phyloP scores from a whole-genome alignment of 495 filamentous ascomycete genomes.

The Talaromyces thailandensis region DNA sequence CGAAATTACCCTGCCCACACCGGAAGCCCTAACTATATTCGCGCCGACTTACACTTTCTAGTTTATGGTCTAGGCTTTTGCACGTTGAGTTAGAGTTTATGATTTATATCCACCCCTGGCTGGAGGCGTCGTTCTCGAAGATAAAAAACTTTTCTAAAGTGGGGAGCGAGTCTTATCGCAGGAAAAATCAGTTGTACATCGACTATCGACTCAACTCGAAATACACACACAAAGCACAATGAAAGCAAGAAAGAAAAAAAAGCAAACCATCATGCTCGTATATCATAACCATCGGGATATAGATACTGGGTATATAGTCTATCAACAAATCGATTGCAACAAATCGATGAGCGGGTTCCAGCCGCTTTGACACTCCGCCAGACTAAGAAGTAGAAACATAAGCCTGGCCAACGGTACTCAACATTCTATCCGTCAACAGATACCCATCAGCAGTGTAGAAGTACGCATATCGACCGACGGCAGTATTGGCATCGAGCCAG shows the following conservation, averaged over 20 bases:
- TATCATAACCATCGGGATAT: neutral
- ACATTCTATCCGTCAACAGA: conserved; percentile 16
- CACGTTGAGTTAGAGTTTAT: neutral
- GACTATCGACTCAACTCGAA: neutral
- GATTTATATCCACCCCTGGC: neutral
- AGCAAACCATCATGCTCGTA: neutral
- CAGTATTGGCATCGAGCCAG: conserved; percentile 55
- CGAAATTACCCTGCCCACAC: too few species aligned
- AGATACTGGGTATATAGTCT: neutral
- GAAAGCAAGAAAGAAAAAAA: neutral
- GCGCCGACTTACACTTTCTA: too few species aligned
- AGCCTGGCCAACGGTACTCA: conserved; percentile 18
- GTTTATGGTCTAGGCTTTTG: neutral
- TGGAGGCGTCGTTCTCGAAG: neutral
- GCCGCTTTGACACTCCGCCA: neutral
- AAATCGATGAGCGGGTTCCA: neutral
- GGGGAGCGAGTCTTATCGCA: neutral
- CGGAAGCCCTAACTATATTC: too few species aligned
- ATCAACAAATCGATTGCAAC: neutral
- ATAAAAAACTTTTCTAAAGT: neutral
- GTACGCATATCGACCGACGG: conserved; percentile 69
- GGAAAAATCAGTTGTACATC: neutral
- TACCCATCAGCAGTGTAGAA: conserved; percentile 39
- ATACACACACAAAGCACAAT: neutral
- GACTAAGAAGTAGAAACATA: conserved; percentile 13